A percentile compares a stretch with the other conserved stretches of the same genome.
Evolutionary conservation across 148 eudicot genomes (phyloP).

Genomic region (Spergularia marina): DNA sequence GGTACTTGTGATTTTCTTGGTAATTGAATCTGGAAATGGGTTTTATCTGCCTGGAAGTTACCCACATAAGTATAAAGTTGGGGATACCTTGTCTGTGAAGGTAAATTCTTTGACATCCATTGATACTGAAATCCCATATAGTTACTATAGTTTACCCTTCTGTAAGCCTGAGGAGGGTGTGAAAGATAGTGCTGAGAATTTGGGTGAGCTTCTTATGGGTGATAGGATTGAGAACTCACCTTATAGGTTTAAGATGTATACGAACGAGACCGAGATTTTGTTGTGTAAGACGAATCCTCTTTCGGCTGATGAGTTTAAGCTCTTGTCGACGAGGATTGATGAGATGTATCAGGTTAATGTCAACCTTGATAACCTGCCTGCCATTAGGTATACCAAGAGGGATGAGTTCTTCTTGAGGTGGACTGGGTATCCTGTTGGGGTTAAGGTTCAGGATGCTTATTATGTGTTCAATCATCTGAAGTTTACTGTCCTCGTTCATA

Average conservation of each 20-base stretch:
- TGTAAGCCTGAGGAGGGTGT: slow-evolving; percentile 53
- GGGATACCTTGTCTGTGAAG: slow-evolving; percentile 53
- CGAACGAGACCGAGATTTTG: slow-evolving; percentile 47
- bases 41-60: slow-evolving; percentile 72
- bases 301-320: slow-evolving; percentile 55
- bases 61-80: slow-evolving; percentile 49
- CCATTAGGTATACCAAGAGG: slow-evolving; percentile 53
- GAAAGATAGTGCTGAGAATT: slow-evolving; percentile 74
- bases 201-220: slow-evolving; percentile 83
- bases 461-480: slow-evolving; percentile 48
- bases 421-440: slow-evolving; percentile 69
- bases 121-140: slow-evolving; percentile 73
- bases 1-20: too few relatives aligned
- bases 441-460: slow-evolving; percentile 48
- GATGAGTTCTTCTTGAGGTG: slow-evolving; percentile 51
- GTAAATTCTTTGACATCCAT: slow-evolving; percentile 74
- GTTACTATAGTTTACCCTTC: slow-evolving; percentile 74
- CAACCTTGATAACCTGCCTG: slow-evolving; percentile 72
- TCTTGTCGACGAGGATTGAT: slow-evolving; percentile 61
- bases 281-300: slow-evolving; percentile 50
- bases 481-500: slow-evolving; percentile 60
- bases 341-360: slow-evolving; percentile 71
- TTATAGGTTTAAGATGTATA: slow-evolving; percentile 62
- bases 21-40: slow-evolving; percentile 26
- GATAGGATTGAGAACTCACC: slow-evolving; percentile 73